Percentiles rank a stretch among this genome's conserved stretches.
phyloP scores from a whole-genome alignment of 192 early-diverging fungal species.

The Umbelopsis sp. region DNA sequence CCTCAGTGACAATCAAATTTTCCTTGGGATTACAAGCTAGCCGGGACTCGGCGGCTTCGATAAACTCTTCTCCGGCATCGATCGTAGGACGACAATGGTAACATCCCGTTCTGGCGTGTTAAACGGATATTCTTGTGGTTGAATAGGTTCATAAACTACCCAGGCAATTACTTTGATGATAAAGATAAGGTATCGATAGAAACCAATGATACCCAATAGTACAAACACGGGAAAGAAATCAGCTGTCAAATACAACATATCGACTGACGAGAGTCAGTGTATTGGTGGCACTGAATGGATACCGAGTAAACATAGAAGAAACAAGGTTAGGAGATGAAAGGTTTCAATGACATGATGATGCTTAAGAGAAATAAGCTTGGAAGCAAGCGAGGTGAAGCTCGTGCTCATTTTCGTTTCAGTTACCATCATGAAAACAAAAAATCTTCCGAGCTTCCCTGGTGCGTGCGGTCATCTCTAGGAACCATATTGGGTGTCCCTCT shows the following conservation, averaged over 20 bases:
- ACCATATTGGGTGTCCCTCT: too few relatives aligned
- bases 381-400: too few relatives aligned
- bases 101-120: conserved; percentile 51
- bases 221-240: conserved; percentile 56
- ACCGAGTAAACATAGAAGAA: background rate
- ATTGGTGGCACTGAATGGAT: background rate
- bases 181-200: conserved; percentile 65
- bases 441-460: too few relatives aligned
- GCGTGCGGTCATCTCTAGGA: too few relatives aligned
- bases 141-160: conserved; percentile 51
- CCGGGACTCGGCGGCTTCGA: conserved; percentile 54
- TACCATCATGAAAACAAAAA: too few relatives aligned
- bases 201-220: conserved; percentile 58
- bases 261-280: background rate
- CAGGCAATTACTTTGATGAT: conserved; percentile 56
- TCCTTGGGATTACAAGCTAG: conserved; percentile 54
- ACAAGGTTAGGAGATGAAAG: too few relatives aligned
- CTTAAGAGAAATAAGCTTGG: too few relatives aligned
- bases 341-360: too few relatives aligned
- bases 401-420: too few relatives aligned
- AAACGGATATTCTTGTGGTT: conserved; percentile 43
- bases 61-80: conserved; percentile 63
- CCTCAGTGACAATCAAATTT: conserved; percentile 58
- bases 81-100: conserved; percentile 65
- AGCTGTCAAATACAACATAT: conserved; percentile 60